Evolutionary conservation across 441 rosid species (phyloP), one percentile per base, ranked within the genome.

Genomic region (Erodium texanum): DNA sequence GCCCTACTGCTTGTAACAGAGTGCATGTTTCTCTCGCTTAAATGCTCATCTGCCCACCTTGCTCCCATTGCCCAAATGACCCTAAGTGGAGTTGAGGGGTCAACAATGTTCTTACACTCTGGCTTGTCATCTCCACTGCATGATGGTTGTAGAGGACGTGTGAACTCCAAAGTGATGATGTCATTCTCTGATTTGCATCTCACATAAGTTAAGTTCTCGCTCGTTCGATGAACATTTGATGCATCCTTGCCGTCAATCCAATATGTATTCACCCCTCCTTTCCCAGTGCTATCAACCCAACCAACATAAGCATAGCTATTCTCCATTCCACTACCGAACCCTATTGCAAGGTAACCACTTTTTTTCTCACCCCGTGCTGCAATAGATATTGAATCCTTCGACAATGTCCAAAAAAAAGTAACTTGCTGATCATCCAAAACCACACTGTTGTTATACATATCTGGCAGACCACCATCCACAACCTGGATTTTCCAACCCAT

Each of bases 401-500:
- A 76, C 76, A 91, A 75, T 32, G 87, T 87, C 97, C 99, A 93
- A 77, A 90, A 93, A 80, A 93, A 89, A 6, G 89, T 88, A 69
- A 93, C 96, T 79, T 93, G 99, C 77, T 93, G 97, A 80, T 93
- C 99, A 69, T 91, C 96, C 74, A 93, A 81, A 68, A 88, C 70
- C 27, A 89, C 97, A 64, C 92, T 91, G 78, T 74, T 89, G 77
- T 88, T 87, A 71, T 93, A 93, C 96, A 93, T 93, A 82, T 91
- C 97, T 12, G 99, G 80, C 23, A 93, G 82, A 70, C 99, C 99
- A 2, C 99, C 99, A 65, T 93, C 99, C 48, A 93, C 97, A 69
- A 91, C 99, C 85, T 91, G 84, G 78, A 93, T 83, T 75, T 80
- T 87, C 99, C 99, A 93, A n/a, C 99, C 99, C 97, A 91, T 90